These are phyloP conservation scores for Pseudocercospora eumusae DNA, from an alignment of 2,329 filamentous ascomycete genomes.

Conservation along the genomic window DNA sequence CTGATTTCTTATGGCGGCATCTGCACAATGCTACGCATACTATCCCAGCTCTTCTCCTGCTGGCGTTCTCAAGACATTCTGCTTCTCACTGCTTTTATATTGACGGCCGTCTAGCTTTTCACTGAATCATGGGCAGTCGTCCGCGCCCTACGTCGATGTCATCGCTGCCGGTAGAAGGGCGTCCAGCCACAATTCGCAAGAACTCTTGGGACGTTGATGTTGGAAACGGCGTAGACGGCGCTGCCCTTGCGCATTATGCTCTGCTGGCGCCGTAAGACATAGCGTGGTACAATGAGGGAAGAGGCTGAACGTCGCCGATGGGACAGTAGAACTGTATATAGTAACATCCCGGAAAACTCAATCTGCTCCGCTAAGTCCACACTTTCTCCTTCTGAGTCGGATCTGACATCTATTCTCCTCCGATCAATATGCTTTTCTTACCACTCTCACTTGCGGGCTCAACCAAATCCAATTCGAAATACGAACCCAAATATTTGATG, in stretches of 20 bases:
- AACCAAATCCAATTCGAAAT: slow-evolving; percentile 23
- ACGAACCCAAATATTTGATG: slow-evolving; percentile 15
- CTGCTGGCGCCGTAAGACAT: not conserved
- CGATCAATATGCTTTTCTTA: not conserved
- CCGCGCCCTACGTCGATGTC: not conserved
- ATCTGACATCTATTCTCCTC: not conserved
- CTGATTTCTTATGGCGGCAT: not conserved
- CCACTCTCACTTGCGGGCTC: not conserved
- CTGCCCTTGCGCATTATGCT: not conserved
- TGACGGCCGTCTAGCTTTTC: not conserved
- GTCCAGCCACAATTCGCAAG: not conserved
- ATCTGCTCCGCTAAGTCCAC: not conserved
- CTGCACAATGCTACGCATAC: not conserved
- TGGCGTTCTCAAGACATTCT: not conserved
- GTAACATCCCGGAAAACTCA: not conserved
- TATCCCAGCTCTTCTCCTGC: not conserved
- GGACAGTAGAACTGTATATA: too few species aligned
- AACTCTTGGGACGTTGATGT: not conserved
- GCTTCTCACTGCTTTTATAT: not conserved
- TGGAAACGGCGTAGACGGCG: not conserved
- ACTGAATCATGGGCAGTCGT: not conserved
- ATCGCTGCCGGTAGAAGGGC: not conserved
- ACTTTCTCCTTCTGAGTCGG: not conserved
- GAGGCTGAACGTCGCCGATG: not conserved
- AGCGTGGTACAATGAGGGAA: not conserved